Conservation (phyloP, 805 yeast species). For the Pichia manshurica region DNA sequence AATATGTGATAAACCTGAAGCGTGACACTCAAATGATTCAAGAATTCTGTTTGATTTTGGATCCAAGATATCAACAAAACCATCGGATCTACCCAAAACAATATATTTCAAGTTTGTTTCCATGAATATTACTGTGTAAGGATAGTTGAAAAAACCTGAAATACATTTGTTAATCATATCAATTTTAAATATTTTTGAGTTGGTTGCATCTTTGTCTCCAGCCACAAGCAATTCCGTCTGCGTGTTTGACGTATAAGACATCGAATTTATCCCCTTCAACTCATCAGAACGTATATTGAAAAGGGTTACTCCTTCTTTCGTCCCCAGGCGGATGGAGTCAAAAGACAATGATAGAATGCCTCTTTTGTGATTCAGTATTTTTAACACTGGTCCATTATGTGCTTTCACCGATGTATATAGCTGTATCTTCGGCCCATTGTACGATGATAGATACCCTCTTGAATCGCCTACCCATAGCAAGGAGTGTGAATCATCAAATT, state of each 20-base stretch:
- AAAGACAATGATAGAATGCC: conserved; percentile 56
- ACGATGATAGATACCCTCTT: conserved; percentile 43
- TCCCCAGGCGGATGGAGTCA: conserved; percentile 46
- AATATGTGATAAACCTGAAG: conserved; percentile 56
- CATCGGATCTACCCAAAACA: conserved; percentile 54
- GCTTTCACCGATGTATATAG: conserved; percentile 57
- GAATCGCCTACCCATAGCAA: conserved; percentile 82
- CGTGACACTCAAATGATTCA: conserved; percentile 53
- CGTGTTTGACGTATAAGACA: conserved; percentile 38
- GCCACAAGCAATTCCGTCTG: conserved; percentile 43
- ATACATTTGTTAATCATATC: conserved; percentile 37
- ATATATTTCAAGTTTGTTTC: conserved; percentile 48
- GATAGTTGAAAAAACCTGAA: conserved; percentile 35
- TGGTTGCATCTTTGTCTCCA: conserved; percentile 28
- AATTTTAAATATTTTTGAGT: conserved; percentile 34
- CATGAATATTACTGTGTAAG: conserved; percentile 41
- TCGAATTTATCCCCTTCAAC: conserved; percentile 32
- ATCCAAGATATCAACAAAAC: conserved; percentile 60
- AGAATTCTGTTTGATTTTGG: conserved; percentile 42
- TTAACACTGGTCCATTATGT: conserved; percentile 44
- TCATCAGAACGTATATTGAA: conserved; percentile 27
- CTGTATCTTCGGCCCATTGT: conserved; percentile 40
- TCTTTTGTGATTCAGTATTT: conserved; percentile 47
- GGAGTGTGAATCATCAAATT: conserved; percentile 69
- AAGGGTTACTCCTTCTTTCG: conserved; percentile 49